Evolutionary conservation across 192 early-diverging fungal species (phyloP).

Genomic region (Phycomyces blakesleeanus): DNA sequence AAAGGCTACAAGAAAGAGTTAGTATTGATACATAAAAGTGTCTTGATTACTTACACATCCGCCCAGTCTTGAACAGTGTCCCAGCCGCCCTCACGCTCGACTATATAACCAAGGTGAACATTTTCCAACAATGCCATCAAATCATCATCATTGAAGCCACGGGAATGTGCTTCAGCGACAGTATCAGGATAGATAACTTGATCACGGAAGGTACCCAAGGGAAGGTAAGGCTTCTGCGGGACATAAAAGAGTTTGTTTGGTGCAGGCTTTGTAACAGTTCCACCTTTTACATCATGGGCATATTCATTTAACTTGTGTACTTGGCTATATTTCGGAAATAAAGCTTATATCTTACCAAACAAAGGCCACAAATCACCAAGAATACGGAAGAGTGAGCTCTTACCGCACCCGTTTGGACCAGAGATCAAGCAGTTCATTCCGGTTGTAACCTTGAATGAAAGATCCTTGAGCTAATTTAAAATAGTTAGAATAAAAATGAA

Average conservation of each 20-base stretch:
- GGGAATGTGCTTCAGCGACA: slow-evolving; percentile 51
- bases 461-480: slow-evolving; percentile 50
- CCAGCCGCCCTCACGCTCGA: slow-evolving; percentile 70
- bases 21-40: not conserved
- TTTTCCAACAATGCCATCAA: slow-evolving; percentile 61
- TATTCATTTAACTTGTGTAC: not conserved
- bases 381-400: slow-evolving; percentile 63
- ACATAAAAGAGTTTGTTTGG: slow-evolving; percentile 76
- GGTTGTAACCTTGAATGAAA: slow-evolving; percentile 64
- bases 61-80: slow-evolving; percentile 74
- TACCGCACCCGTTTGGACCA: slow-evolving; percentile 60
- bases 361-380: slow-evolving; percentile 62
- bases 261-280: slow-evolving; percentile 52
- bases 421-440: slow-evolving; percentile 77
- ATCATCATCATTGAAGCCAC: slow-evolving; percentile 62
- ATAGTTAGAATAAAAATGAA: not conserved
- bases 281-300: slow-evolving; percentile 29
- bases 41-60: slow-evolving; percentile 49
- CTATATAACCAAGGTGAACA: slow-evolving; percentile 67
- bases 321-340: not conserved
- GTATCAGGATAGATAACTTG: slow-evolving; percentile 86
- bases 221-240: slow-evolving; percentile 83
- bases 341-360: slow-evolving; percentile 38
- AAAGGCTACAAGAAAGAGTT: slow-evolving; percentile 36
- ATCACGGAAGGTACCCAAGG: slow-evolving; percentile 75